phyloP scores from a whole-genome alignment of 164 flowering plant genomes.

The Cinnamomum micranthum region DNA sequence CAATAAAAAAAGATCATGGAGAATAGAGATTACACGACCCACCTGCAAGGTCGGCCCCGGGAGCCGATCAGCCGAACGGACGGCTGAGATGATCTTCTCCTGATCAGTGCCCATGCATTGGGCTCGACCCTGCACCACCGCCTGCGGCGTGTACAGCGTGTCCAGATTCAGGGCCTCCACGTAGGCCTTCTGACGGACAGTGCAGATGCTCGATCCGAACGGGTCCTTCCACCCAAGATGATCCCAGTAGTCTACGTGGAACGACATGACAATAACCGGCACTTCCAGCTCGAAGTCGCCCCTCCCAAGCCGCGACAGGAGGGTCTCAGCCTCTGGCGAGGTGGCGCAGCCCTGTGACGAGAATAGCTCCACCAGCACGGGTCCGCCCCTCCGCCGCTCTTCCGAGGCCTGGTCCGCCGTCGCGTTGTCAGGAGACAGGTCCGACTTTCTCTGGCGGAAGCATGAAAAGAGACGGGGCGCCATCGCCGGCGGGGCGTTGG shows the following conservation, averaged over 20 bases:
- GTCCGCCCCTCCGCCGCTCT: slow-evolving; percentile 42
- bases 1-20: background rate
- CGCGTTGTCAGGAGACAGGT: slow-evolving; percentile 7
- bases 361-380: slow-evolving; percentile 81
- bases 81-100: slow-evolving; percentile 43
- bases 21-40: slow-evolving; percentile 2
- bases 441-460: slow-evolving; percentile 34
- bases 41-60: slow-evolving; percentile 69
- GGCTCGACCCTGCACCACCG: slow-evolving; percentile 71
- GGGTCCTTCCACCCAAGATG: slow-evolving; percentile 95
- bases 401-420: slow-evolving; percentile 38
- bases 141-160: slow-evolving; percentile 80
- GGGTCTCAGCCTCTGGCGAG: slow-evolving; percentile 80
- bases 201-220: slow-evolving; percentile 72
- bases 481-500: slow-evolving; percentile 30
- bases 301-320: slow-evolving; percentile 69
- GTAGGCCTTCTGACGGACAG: slow-evolving; percentile 82
- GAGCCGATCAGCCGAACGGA: slow-evolving; percentile 42
- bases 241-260: slow-evolving; percentile 94
- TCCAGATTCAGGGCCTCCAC: slow-evolving; percentile 71
- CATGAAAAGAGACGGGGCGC: slow-evolving; percentile 56
- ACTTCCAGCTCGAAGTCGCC: slow-evolving; percentile 57
- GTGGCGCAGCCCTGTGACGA: slow-evolving; percentile 89
- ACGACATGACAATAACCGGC: slow-evolving; percentile 59
- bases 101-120: slow-evolving; percentile 65